These are phyloP conservation scores for Pulicaria dysenterica DNA, from an alignment of 129 eudicot genomes.

Conservation along the genomic window DNA sequence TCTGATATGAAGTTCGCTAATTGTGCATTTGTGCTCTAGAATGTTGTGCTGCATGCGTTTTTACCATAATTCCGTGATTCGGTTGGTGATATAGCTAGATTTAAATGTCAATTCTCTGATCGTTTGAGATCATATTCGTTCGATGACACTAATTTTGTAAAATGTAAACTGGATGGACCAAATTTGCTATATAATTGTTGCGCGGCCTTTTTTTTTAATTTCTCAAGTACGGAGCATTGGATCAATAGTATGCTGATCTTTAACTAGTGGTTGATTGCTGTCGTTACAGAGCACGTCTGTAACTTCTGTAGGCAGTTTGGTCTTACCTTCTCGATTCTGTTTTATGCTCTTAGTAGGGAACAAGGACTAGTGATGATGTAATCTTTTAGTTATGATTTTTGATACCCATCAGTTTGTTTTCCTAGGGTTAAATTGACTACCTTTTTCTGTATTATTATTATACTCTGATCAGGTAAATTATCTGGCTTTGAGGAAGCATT, in stretches of 20 bases:
- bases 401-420: background rate
- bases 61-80: slow-evolving; percentile 4
- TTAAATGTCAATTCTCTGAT: background rate
- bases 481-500: slow-evolving; percentile 14
- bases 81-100: slow-evolving; percentile 15
- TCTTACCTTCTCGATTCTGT: background rate
- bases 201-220: background rate
- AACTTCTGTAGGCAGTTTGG: background rate
- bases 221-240: background rate
- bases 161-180: background rate
- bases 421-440: background rate
- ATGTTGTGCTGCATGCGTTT: slow-evolving; percentile 18
- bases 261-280: slow-evolving; percentile 10
- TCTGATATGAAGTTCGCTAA: slow-evolving; percentile 11
- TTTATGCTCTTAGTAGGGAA: background rate
- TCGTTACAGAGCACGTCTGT: background rate
- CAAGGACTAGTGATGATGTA: background rate
- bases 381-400: slow-evolving; percentile 9
- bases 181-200: slow-evolving; percentile 9
- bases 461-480: background rate
- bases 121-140: background rate
- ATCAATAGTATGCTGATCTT: slow-evolving; percentile 8
- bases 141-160: background rate
- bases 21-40: slow-evolving; percentile 18
- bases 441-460: background rate